Evolutionary conservation across 441 rosid species (phyloP).

Genomic region (Mallotus repandus): DNA sequence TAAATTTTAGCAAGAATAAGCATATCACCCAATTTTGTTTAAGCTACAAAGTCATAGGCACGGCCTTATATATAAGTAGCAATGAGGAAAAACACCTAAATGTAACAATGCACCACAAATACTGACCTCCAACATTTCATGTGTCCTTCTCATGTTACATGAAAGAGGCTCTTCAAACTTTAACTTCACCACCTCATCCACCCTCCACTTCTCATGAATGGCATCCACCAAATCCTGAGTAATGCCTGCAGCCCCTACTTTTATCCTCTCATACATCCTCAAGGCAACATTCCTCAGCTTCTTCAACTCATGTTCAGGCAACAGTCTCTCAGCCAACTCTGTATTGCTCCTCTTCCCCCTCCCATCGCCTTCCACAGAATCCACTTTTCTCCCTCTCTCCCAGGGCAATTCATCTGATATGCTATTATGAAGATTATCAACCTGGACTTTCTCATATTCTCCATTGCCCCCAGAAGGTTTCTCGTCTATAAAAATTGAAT

Average conservation of each 20-base stretch:
- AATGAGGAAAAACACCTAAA: background rate
- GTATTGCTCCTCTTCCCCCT: conserved; percentile 48
- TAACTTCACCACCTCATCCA: conserved; percentile 81
- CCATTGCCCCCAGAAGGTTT: background rate
- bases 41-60: background rate
- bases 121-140: conserved; percentile 78
- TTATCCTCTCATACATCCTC: conserved; percentile 80
- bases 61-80: background rate
- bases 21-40: background rate
- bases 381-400: conserved; percentile 27
- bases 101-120: conserved; percentile 15
- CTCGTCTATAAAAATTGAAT: conserved; percentile 9
- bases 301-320: conserved; percentile 73
- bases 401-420: conserved; percentile 40
- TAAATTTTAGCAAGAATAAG: background rate
- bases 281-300: conserved; percentile 73
- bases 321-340: conserved; percentile 48
- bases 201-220: conserved; percentile 73
- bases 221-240: conserved; percentile 64
- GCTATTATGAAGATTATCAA: conserved; percentile 10
- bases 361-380: conserved; percentile 26
- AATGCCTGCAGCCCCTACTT: conserved; percentile 76
- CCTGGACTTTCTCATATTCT: conserved; percentile 15
- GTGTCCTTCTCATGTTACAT: conserved; percentile 79
- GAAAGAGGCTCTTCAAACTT: conserved; percentile 71